Evolutionary conservation across 2,329 filamentous ascomycete genomes (phyloP), one percentile per base, ranked within the genome.

Genomic region (Hypoxylon sp.): DNA sequence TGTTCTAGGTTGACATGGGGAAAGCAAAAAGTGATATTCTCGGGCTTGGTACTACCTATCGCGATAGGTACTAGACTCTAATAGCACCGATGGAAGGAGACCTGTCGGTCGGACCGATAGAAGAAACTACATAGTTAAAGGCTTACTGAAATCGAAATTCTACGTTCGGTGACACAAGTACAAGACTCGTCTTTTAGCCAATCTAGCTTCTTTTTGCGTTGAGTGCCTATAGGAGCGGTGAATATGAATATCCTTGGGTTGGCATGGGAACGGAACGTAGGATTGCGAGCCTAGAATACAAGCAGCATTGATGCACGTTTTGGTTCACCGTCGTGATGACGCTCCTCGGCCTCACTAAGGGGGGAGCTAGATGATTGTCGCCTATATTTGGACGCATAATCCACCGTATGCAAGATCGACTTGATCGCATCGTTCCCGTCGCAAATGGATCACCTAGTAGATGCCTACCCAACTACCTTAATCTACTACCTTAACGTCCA

Each of bases 101-200:
- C 30, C 20, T 33, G 54, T 58, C 53, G 61, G 49, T 61, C 45
- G 52, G 65, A 44, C 61, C 65, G 64, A 67, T 55, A 57, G 44
- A 59, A 12, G 20, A 51, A 30, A 51, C 24, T 52, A 51, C 36
- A 53, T 61, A 64, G 48, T 16, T 57, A 57, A 26, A 40, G 36
- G 24, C 61, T 64, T 61, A 67, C 64, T 64, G 52, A 54, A 64
- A 57, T 64, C 61, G 56, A 61, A 61, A 54, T 32, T 61, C 32
- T 50, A 61, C 30, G 49, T 61, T 67, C 64, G 64, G 64, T 67
- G 44, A 60, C 51, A 38, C 36, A 53, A 40, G 36, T 53, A 63
- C 18, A 26, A 38, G 18, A 42, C 20, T 22, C 20, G n/a, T 24
- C 30, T 36, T 51, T 28, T 56, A 40, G 7, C 7, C 24, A 11